Conservation (phyloP, 352 stramenopile species). For the Globisporangium cylindrosporum region DNA sequence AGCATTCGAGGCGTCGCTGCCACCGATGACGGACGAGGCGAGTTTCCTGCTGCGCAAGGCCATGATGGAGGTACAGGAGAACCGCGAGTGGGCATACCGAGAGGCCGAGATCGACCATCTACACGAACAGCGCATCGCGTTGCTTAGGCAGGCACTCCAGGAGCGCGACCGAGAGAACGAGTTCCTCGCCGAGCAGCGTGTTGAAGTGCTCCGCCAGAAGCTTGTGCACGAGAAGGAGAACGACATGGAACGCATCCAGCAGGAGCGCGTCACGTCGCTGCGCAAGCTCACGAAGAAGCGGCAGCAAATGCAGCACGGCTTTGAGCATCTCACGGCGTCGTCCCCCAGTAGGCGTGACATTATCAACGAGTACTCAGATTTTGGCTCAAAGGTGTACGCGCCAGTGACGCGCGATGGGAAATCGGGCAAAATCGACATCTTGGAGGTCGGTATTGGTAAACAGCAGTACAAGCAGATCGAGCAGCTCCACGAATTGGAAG, state of each 20-base stretch:
- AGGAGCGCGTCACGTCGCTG: constrained; percentile 85
- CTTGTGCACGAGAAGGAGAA: constrained; percentile 80
- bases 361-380: constrained; percentile 87
- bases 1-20: constrained; percentile 82
- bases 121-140: constrained; percentile 71
- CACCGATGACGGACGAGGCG: constrained; percentile 94
- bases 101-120: constrained; percentile 89
- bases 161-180: constrained; percentile 89
- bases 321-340: constrained; percentile 18
- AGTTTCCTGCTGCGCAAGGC: constrained; percentile 87
- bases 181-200: constrained; percentile 89
- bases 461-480: constrained; percentile 53
- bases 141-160: constrained; percentile 79
- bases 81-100: constrained; percentile 82
- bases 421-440: constrained; percentile 43
- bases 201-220: constrained; percentile 84
- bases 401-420: constrained; percentile 62
- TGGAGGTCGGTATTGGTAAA: constrained; percentile 56
- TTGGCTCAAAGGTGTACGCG: constrained; percentile 84
- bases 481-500: constrained; percentile 62
- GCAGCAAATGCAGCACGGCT: constrained; percentile 34
- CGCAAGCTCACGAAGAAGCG: constrained; percentile 89
- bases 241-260: constrained; percentile 73
- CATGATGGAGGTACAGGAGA: constrained; percentile 93
- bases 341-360: constrained; percentile 75